phyloP scores from a whole-genome alignment of 768 basidiomycete genomes.

The Sistotremastrum suecicum region DNA sequence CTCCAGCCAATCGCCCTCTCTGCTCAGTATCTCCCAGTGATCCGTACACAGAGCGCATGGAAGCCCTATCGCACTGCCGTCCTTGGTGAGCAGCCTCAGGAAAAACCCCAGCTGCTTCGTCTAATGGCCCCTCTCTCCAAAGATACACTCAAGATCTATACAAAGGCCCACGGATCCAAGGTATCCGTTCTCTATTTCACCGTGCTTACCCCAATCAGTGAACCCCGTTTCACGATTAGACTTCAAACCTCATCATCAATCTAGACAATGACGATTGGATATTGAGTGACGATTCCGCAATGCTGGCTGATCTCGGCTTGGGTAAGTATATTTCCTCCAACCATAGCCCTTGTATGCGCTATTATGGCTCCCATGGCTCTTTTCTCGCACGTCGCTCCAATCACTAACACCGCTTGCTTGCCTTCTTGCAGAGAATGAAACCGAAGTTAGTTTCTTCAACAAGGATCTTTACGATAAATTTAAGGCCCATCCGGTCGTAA shows the following conservation, averaged over 20 bases:
- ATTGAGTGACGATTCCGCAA: slow-evolving; percentile 47
- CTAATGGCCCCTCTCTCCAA: slow-evolving; percentile 5
- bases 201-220: slow-evolving; percentile 1
- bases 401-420: not conserved
- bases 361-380: too few species aligned
- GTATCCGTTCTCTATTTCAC: slow-evolving; percentile 23
- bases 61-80: slow-evolving; percentile 69
- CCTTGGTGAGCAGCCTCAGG: slow-evolving; percentile 37
- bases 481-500: slow-evolving; percentile 71
- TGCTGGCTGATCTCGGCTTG: slow-evolving; percentile 57
- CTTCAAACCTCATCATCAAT: slow-evolving; percentile 96
- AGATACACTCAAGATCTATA: slow-evolving; percentile 95
- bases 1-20: slow-evolving; percentile 4
- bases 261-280: slow-evolving; percentile 94
- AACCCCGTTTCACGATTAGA: slow-evolving; percentile 30
- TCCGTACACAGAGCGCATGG: slow-evolving; percentile 67
- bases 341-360: not conserved
- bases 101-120: not conserved
- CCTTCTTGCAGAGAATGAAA: slow-evolving; percentile 68
- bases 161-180: slow-evolving; percentile 90
- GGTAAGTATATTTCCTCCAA: slow-evolving; percentile 35
- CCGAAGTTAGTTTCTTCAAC: slow-evolving; percentile 89
- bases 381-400: too few species aligned
- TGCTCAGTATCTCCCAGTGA: slow-evolving; percentile 27
- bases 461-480: slow-evolving; percentile 62